These are phyloP conservation scores for Lentinus brumalis DNA, from an alignment of 768 basidiomycete genomes.

Conservation along the genomic window DNA sequence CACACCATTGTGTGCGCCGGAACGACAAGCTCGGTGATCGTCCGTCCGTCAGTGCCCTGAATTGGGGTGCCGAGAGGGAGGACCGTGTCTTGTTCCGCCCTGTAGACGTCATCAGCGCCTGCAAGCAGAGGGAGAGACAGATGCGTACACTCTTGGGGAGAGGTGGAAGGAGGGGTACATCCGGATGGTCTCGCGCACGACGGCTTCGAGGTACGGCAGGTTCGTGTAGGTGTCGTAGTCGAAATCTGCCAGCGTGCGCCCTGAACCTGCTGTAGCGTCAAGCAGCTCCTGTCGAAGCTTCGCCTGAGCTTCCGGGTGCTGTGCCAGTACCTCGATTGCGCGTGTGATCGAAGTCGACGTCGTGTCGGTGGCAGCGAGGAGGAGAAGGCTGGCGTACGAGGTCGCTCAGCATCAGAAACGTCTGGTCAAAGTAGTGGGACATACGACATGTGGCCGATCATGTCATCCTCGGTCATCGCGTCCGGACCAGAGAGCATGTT, in stretches of 20 bases:
- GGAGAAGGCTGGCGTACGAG: background rate
- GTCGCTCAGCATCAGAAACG: background rate
- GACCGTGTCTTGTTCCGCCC: constrained; percentile 6
- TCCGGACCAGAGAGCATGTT: background rate
- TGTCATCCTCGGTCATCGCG: constrained; percentile 6
- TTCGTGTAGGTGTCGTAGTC: constrained; percentile 4
- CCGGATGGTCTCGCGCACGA: constrained; percentile 12
- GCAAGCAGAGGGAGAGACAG: background rate
- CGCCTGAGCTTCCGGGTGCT: background rate
- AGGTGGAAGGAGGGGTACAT: constrained; percentile 8
- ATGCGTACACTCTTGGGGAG: background rate
- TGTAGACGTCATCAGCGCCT: background rate
- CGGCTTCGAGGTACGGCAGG: constrained; percentile 13
- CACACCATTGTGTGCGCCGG: constrained; percentile 3
- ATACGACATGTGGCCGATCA: constrained; percentile 15
- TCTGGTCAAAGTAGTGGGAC: background rate
- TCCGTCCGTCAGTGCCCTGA: background rate
- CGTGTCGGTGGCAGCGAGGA: constrained; percentile 8
- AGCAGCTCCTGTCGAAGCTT: background rate
- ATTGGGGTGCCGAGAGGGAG: constrained; percentile 7
- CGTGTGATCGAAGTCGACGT: constrained; percentile 5
- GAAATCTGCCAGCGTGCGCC: constrained; percentile 6
- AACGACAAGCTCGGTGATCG: constrained; percentile 3
- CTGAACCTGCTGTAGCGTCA: background rate
- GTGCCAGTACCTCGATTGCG: background rate